These are phyloP conservation scores for Trypanosoma brucei DNA, from an alignment of 208 protist species.

Conservation along the genomic window DNA sequence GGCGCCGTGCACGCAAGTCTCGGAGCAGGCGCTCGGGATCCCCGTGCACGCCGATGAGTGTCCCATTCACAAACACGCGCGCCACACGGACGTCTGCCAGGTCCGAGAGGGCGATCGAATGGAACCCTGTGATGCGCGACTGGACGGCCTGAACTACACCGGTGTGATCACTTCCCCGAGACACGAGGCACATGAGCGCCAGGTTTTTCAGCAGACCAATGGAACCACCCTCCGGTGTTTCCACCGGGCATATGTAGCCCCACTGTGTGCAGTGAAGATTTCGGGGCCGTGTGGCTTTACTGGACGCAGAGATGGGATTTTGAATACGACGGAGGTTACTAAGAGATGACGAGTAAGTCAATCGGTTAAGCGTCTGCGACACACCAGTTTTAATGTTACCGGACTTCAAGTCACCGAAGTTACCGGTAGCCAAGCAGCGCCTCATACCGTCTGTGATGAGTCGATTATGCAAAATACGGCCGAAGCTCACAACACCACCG, in stretches of 20 bases:
- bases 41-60: constrained; percentile 35
- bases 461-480: constrained; percentile 27
- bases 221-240: constrained; percentile 95
- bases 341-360: constrained; percentile 96
- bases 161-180: constrained; percentile 30
- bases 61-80: constrained; percentile 41
- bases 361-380: constrained; percentile 93
- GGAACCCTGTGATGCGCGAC: constrained; percentile 54
- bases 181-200: constrained; percentile 82
- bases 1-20: constrained; percentile 27
- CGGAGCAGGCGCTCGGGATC: constrained; percentile 30
- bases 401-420: constrained; percentile 89
- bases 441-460: constrained; percentile 80
- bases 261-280: constrained; percentile 97
- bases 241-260: constrained; percentile 95
- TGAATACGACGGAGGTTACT: constrained; percentile 98
- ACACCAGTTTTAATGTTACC: constrained; percentile 61
- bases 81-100: constrained; percentile 30
- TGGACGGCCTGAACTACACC: constrained; percentile 38
- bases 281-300: constrained; percentile 92
- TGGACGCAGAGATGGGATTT: constrained; percentile 92
- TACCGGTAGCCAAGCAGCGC: constrained; percentile 97
- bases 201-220: constrained; percentile 97
- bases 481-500: constrained; percentile 48
- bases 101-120: constrained; percentile 31